Base-by-base conservation (phyloP, 1,284 basidiomycete species). In the Ceratobasidium sp. region DNA sequence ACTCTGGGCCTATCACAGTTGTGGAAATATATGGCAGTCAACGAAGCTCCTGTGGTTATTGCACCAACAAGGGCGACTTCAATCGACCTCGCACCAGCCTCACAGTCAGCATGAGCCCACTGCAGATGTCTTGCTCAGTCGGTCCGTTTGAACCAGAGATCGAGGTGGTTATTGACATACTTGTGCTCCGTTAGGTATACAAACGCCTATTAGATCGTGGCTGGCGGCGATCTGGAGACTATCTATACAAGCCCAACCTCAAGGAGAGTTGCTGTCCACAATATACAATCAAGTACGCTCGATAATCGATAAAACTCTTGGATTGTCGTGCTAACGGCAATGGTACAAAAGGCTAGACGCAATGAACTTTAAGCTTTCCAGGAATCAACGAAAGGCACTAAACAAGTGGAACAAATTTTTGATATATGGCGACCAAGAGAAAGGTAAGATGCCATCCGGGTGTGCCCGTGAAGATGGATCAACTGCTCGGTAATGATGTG, bases 181-280 rank as follows among this genome's bases (percentile, higher is more conserved):
- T 23, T 49, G 3, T 39, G 15, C 18, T 18, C 15, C 10, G 28
- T 26, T 63, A 73, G 79, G 63, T 79, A 10, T 78, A 77, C 33
- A 70, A 79, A 39, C 77, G 68, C 20, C 40, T 77, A 28, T 53
- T 79, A 23, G 79, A 73, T 61, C 78, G 75, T 46, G 97, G 97
- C 55, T 98, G 96, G 97, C 89, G 96, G 81, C 89, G 96, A 79
- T 95, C 94, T 67, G 95, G 95, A 82, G 88, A 87, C 33, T 95
- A 92, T 84, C 91, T 94, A 83, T 95, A 94, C 84, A 95, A 95
- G 81, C 96, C 96, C 2, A 91, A 97, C 84, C 88, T 97, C 86
- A 89, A 87, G 80, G 85, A 86, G 9, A 94, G 95, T 3, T 98
- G 97, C 84, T 98, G 97, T 84, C 95, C 96, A 0, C 95, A 96